Percentiles rank a stretch among this genome's conserved stretches.
phyloP scores from a whole-genome alignment of 768 basidiomycete species.

The Podaxis sp. region DNA sequence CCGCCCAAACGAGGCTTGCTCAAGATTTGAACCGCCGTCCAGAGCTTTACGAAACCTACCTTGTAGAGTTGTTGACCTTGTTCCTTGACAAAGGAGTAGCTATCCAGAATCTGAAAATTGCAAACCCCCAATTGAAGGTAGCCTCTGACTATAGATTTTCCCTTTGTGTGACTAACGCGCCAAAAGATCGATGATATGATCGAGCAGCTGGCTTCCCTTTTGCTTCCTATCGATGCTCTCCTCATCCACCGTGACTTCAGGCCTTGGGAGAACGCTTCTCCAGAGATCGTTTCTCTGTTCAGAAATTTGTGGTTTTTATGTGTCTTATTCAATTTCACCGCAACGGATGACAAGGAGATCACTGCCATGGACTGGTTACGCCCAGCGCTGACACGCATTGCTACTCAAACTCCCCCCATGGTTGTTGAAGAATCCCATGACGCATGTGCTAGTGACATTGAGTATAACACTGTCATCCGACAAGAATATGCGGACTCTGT shows the following conservation, averaged over 20 bases:
- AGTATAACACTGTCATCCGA: conserved; percentile 88
- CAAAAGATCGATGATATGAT: conserved; percentile 77
- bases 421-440: conserved; percentile 83
- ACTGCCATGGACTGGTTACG: conserved; percentile 77
- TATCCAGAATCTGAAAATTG: conserved; percentile 77
- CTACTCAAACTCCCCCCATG: conserved; percentile 81
- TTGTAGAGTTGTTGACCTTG: conserved; percentile 80
- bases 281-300: conserved; percentile 73
- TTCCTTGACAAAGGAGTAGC: conserved; percentile 91
- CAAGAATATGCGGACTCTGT: conserved; percentile 82
- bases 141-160: conserved; percentile 10
- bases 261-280: conserved; percentile 50
- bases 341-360: conserved; percentile 48
- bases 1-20: conserved; percentile 88
- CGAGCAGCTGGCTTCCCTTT: conserved; percentile 80
- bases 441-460: conserved; percentile 81
- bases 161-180: not conserved
- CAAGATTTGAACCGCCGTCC: conserved; percentile 72
- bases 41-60: conserved; percentile 76
- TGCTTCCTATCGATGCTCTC: conserved; percentile 89
- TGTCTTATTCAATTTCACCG: conserved; percentile 80
- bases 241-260: conserved; percentile 69
- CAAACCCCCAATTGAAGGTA: conserved; percentile 68
- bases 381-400: conserved; percentile 76
- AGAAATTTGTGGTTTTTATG: conserved; percentile 95